These are phyloP conservation scores for Arxiozyma telluris DNA, from an alignment of 1,139 yeast genomes.

Conservation along the genomic window DNA sequence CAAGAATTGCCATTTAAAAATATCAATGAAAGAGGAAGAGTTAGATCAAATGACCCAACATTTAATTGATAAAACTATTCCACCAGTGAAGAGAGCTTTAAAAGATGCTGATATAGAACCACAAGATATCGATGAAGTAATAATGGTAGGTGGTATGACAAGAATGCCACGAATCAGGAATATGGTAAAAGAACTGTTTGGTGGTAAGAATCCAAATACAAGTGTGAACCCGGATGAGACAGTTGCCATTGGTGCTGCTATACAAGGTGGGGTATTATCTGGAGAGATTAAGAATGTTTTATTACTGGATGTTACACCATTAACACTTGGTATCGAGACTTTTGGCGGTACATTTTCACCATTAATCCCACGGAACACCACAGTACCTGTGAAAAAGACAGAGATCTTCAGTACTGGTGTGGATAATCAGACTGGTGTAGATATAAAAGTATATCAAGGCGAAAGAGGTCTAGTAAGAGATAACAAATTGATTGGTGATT, in stretches of 20 bases:
- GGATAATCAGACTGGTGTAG: constrained; percentile 79
- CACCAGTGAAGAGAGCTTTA: constrained; percentile 58
- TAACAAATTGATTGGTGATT: constrained; percentile 64
- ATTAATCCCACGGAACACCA: constrained; percentile 64
- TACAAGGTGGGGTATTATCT: constrained; percentile 69
- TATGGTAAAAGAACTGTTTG: constrained; percentile 49
- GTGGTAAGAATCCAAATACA: constrained; percentile 46
- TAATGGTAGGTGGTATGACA: constrained; percentile 79
- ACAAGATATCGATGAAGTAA: constrained; percentile 59
- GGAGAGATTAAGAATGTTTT: constrained; percentile 68
- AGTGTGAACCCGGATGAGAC: constrained; percentile 78
- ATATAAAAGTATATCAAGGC: constrained; percentile 70
- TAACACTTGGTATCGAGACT: constrained; percentile 72
- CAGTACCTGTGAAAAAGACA: constrained; percentile 63
- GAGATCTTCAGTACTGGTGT: constrained; percentile 74
- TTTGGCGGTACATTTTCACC: constrained; percentile 77
- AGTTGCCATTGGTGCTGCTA: constrained; percentile 78
- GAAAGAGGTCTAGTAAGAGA: constrained; percentile 67
- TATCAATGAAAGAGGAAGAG: constrained; percentile 50
- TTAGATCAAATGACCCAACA: constrained; percentile 54
- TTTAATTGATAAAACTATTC: constrained; percentile 52
- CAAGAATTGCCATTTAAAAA: constrained; percentile 42
- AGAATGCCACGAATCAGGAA: constrained; percentile 68
- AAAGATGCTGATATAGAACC: constrained; percentile 59
- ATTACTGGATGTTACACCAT: constrained; percentile 67